Evolutionary conservation across 1,139 yeast genomes (phyloP), one percentile per base, ranked within the genome.

Genomic region (Suhomyces choctaworum): DNA sequence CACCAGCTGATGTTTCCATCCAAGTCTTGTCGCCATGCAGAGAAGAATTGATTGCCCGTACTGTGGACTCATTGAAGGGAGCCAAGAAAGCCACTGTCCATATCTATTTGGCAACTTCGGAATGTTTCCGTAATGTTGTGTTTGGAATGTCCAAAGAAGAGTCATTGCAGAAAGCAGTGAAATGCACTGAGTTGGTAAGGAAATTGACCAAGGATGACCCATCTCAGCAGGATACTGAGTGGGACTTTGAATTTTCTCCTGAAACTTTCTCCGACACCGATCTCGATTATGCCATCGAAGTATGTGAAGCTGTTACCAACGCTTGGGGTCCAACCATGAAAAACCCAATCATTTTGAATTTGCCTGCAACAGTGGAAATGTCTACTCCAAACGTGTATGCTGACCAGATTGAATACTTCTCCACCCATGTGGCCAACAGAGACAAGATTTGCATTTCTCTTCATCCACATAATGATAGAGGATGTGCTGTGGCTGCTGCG

Each of bases 321-420:
- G 97, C 92, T 7, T 92, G 98, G 98, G 89, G 70, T 41, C 97
- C 97, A 35, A 64, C 86, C 5, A 80, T 50, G 21, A 92, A 85
- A 40, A 74, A 78, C 47, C 96, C 96, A 41, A 88, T 92, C 51
- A 88, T 92, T 50, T 90, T 92, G 74, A 92, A 92, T 68, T 74
- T 92, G 51, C 98, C 98, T 8, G 97, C 98, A 27, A 92, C 98
- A n/a, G 97, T 92, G 25, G 98, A 92, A 68, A 85, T 90, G 76
- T 70, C 95, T 16, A 78, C 94, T 27, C 98, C 97, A 44, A 92
- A 92, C 60, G 81, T 90, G 28, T 92, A 88, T 54, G 98, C 97
- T 35, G 97, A 92, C 64, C 97, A 90, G 69, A 81, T 92, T 46
- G 98, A 92, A 66, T 89, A 84, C 60, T 92, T 92, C 58, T 69